phyloP scores from a whole-genome alignment of 148 eudicot species.

The Chenopodium quinoa region DNA sequence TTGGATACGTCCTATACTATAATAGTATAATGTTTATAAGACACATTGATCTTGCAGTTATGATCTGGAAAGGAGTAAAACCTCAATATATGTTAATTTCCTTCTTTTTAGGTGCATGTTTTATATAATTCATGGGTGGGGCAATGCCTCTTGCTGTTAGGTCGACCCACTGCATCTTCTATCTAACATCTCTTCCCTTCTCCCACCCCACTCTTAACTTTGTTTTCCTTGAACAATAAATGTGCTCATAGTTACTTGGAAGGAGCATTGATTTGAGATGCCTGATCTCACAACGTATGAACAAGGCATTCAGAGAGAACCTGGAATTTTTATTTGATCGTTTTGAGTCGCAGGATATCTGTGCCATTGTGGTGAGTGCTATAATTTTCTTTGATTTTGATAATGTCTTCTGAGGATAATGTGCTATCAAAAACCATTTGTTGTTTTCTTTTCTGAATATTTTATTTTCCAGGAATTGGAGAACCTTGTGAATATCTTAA shows the following conservation, averaged over 20 bases:
- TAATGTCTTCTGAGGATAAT: background rate
- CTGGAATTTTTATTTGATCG: slow-evolving; percentile 89
- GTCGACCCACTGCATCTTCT: background rate
- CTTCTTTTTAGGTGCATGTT: background rate
- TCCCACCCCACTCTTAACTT: background rate
- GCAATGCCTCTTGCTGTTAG: background rate
- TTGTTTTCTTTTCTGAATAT: background rate
- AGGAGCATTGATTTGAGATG: slow-evolving; percentile 84
- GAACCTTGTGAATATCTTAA: slow-evolving; percentile 69
- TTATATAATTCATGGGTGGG: background rate
- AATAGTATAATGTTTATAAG: background rate
- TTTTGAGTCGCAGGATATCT: slow-evolving; percentile 95
- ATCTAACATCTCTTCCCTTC: background rate
- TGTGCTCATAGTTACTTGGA: slow-evolving; percentile 69
- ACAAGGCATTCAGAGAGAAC: slow-evolving; percentile 87
- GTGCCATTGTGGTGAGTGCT: slow-evolving; percentile 77
- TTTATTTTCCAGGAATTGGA: slow-evolving; percentile 75
- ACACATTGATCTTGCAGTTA: background rate
- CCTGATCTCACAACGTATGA: slow-evolving; percentile 86
- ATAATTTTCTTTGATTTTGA: slow-evolving; percentile 4
- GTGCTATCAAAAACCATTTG: slow-evolving; percentile 6
- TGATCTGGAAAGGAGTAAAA: background rate
- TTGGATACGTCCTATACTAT: background rate
- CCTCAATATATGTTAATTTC: background rate
- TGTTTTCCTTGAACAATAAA: background rate